Evolutionary conservation across 768 basidiomycete genomes (phyloP).

Genomic region (Rhodosporidiobolus odoratus): DNA sequence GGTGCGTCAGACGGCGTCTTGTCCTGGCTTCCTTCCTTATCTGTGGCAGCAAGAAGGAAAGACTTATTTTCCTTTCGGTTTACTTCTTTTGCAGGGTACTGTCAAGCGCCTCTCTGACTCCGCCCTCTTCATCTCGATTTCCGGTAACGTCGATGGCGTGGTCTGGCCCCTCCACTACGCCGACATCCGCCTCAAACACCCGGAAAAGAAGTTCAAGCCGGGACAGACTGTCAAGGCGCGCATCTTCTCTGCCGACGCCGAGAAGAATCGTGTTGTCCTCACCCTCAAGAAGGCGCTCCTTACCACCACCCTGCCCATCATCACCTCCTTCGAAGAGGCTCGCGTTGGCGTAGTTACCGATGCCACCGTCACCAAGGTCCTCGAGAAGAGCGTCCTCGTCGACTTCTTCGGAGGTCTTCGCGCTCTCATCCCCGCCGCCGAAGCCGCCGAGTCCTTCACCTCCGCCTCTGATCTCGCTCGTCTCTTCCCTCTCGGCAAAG

Average conservation of each 20-base stretch:
- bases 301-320: slow-evolving; percentile 67
- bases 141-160: slow-evolving; percentile 83
- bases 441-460: slow-evolving; percentile 58
- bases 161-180: slow-evolving; percentile 93
- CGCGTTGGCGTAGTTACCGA: slow-evolving; percentile 66
- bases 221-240: slow-evolving; percentile 78
- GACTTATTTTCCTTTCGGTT: background rate
- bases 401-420: slow-evolving; percentile 87
- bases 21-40: background rate
- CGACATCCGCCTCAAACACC: slow-evolving; percentile 84
- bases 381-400: slow-evolving; percentile 71
- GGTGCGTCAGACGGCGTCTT: slow-evolving; percentile 49
- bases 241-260: slow-evolving; percentile 77
- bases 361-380: slow-evolving; percentile 76
- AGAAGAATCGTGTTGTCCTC: slow-evolving; percentile 70
- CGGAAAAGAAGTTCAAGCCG: slow-evolving; percentile 78
- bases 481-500: slow-evolving; percentile 71
- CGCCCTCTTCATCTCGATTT: slow-evolving; percentile 76
- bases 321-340: slow-evolving; percentile 63
- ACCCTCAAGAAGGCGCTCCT: slow-evolving; percentile 88
- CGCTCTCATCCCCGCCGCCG: slow-evolving; percentile 70
- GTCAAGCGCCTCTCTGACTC: slow-evolving; percentile 77
- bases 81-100: slow-evolving; percentile 49
- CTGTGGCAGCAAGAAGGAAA: too few relatives aligned
- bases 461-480: slow-evolving; percentile 47